Percentiles rank a stretch among this genome's conserved stretches.
Conservation (phyloP, 768 basidiomycete species). For the Chalciporus sphaerocephalus region DNA sequence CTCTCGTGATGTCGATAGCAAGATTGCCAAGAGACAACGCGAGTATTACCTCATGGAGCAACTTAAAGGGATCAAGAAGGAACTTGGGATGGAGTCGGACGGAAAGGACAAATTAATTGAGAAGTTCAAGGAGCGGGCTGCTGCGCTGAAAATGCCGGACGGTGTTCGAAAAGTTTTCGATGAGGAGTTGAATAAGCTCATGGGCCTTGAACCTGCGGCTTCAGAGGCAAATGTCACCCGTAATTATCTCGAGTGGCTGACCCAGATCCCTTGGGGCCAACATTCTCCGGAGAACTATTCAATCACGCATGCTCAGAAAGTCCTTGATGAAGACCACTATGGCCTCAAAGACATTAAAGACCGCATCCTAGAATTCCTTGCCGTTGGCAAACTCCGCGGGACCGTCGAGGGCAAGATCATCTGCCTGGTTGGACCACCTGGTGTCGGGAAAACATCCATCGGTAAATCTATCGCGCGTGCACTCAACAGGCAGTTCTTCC, state of each 20-base stretch:
- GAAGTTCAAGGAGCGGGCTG: constrained; percentile 85
- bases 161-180: constrained; percentile 91
- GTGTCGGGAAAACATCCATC: constrained; percentile 96
- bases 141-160: constrained; percentile 81
- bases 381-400: constrained; percentile 90
- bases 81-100: constrained; percentile 91
- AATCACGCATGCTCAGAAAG: constrained; percentile 71
- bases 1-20: constrained; percentile 86
- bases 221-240: constrained; percentile 92
- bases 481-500: constrained; percentile 87
- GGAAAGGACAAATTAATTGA: constrained; percentile 94
- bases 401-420: constrained; percentile 97
- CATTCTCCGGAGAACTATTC: constrained; percentile 93
- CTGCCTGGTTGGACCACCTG: constrained; percentile 93
- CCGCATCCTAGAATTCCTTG: constrained; percentile 92
- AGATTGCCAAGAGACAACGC: constrained; percentile 89
- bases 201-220: constrained; percentile 84
- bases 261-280: constrained; percentile 95
- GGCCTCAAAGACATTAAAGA: constrained; percentile 90
- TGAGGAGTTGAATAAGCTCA: constrained; percentile 88
- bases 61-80: constrained; percentile 93
- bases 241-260: constrained; percentile 92
- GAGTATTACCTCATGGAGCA: constrained; percentile 98
- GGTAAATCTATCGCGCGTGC: constrained; percentile 94
- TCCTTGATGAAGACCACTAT: constrained; percentile 94